Base-by-base conservation (phyloP, 108 stramenopile genomes). In the Cyclostephanos invisitatus region DNA sequence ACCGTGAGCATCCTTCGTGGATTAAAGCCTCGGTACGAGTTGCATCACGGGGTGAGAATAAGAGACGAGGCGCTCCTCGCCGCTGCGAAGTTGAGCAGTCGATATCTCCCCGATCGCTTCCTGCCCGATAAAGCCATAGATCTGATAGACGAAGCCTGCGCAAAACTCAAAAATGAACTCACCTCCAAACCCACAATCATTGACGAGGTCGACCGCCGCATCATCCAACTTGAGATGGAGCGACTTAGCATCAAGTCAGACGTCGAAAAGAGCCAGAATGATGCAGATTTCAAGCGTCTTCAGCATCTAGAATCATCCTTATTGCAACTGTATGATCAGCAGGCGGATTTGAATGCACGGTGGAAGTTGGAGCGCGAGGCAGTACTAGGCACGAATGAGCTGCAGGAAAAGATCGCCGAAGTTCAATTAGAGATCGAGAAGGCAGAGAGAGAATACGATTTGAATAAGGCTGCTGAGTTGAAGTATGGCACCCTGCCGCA, bases 1-100 rank as follows among this genome's bases (percentile, higher is more conserved):
- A 97, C 99, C 40, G 95, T 99, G 32, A 93, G 93, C 74, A 99
- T 99, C 64, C 81, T 99, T 29, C 89, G 99, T 55, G 99, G 99
- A 7, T 64, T 99, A 38, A 98, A 97, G 73, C 97, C 98, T 4
- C 74, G 92, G 14, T 99, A 99, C 60, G 98, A 99, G 64, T 75
- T 92, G 21, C 98, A 99, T 74, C 98, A 99, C 65, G 97, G 96
- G 27, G 98, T 99, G 20, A 85, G 97, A 21, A 98, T 99, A 62
- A 91, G 90, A 25, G 99, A 99, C 81, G 95, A 96, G 60, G 96
- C 99, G 21, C 88, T 99, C 2, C 75, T 99, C 10, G 91, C 97
- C 9, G 99, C 99, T 17, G 97, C 99, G 38, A 96, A 98, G 70
- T 81, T 99, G 28, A 89, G 91, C 61, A 84, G 95, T 50, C 85